Base-by-base conservation (phyloP, 345 rosid genomes). In the Aethionema arabicum region DNA sequence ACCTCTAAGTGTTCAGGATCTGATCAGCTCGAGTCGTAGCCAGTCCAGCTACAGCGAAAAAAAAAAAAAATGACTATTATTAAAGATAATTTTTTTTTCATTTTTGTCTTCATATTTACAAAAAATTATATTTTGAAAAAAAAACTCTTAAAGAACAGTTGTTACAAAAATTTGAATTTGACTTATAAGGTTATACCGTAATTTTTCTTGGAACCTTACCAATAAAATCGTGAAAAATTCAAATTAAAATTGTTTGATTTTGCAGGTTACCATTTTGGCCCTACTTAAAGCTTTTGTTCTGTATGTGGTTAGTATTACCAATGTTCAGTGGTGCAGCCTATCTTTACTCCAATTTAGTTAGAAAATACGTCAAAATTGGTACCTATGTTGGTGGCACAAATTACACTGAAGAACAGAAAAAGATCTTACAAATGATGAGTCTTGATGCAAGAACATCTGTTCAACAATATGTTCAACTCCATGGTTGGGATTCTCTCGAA, bases 251-350 rank as follows among this genome's bases (percentile, higher is more conserved):
- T 11, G 33, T 8, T 37, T 12, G 15, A 2, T 36, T 16, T 11
- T 67, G 67, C 65, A 87, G 96, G 96, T 63, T 92, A 21, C 98
- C 98, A 37, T 89, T 92, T 63, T 89, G 96, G 98, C 63, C 88
- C 5, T 89, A 85, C 78, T 35, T 83, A 15, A 92, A 92, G 79
- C 78, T 92, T 0, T 0, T 87, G 65, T 72, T 89, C 15, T 86
- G 95, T 70, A 54, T 78, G 82, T 92, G 98, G 98, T 63, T 89
- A 78, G 98, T 89, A 66, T 59, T 89, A 44, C 96, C 98, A 7
- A 66, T 72, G 46, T 92, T 92, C 77, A 87, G 85, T 13, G 96
- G 98, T 11, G 96, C 93, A 55, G 88, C 98, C 8, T 92, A 86
- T 66, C 80, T 87, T 33, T 87, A 89, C 67, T 82, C 77, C 45